A percentile compares a stretch with the other conserved stretches of the same genome.
Conservation (phyloP, 139 green algal species). For the Chlamydomonas schloesseri region DNA sequence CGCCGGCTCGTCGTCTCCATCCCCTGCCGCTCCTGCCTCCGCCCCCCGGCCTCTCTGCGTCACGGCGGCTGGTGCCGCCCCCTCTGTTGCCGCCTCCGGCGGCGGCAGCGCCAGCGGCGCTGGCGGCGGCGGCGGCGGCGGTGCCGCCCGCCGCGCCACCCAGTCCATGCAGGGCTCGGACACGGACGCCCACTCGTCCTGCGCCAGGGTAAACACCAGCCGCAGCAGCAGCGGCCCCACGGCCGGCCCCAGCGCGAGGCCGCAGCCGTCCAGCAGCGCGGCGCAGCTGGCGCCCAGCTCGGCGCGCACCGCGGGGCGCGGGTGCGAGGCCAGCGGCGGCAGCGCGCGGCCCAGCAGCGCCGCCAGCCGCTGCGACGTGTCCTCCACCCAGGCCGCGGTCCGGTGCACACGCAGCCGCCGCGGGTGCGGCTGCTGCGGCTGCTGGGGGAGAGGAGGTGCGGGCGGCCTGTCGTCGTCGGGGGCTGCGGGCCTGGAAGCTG, state of each 20-base stretch:
- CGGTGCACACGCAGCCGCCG: slow-evolving; percentile 52
- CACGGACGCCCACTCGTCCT: slow-evolving; percentile 79
- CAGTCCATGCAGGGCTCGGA: neutral
- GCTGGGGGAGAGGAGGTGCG: neutral
- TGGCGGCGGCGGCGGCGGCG: neutral
- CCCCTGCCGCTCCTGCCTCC: no score
- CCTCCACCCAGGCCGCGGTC: slow-evolving; percentile 58
- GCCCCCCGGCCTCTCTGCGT: no score
- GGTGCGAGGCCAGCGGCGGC: slow-evolving; percentile 69
- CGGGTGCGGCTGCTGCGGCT: neutral
- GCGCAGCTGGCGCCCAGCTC: slow-evolving; percentile 55
- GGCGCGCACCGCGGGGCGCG: slow-evolving; percentile 61
- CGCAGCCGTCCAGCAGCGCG: slow-evolving; percentile 59
- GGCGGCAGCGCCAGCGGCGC: neutral
- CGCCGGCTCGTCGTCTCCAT: neutral
- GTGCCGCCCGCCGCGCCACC: slow-evolving; percentile 10
- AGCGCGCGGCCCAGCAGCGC: slow-evolving; percentile 64
- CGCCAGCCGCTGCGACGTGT: slow-evolving; percentile 50
- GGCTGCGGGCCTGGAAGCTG: slow-evolving; percentile 2
- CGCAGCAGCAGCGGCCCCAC: slow-evolving; percentile 58
- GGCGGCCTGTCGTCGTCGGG: neutral
- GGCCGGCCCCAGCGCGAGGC: slow-evolving; percentile 39
- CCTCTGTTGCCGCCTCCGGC: neutral
- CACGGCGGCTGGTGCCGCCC: neutral
- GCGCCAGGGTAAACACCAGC: slow-evolving; percentile 69